Conservation (phyloP, 257 asterid genomes). For the Knoxia roxburghii region DNA sequence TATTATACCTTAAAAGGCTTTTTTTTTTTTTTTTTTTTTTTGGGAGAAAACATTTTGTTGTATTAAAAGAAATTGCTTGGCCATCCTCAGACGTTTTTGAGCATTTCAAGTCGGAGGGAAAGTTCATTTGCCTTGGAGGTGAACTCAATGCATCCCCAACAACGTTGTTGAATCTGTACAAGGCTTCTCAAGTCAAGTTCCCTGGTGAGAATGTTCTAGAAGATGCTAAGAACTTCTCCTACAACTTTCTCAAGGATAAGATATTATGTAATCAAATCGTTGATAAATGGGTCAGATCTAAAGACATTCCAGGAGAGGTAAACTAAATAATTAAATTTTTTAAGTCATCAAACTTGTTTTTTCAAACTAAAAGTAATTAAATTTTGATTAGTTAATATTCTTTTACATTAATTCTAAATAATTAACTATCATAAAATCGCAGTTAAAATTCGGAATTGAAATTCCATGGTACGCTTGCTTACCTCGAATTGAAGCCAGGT, state of each 20-base stretch:
- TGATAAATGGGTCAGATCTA: slow-evolving; percentile 44
- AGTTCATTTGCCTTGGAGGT: slow-evolving; percentile 36
- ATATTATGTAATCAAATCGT: slow-evolving; percentile 17
- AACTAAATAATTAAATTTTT: too few species aligned
- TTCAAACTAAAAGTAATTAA: too few species aligned
- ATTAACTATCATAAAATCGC: neutral
- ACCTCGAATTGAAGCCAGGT: slow-evolving; percentile 9
- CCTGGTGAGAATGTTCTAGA: slow-evolving; percentile 50
- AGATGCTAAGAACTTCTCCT: slow-evolving; percentile 33
- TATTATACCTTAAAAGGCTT: too few species aligned
- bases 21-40: too few species aligned
- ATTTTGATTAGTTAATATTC: too few species aligned
- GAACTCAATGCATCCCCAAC: slow-evolving; percentile 35
- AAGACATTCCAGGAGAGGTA: slow-evolving; percentile 43
- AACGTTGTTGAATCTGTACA: slow-evolving; percentile 33
- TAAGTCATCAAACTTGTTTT: too few species aligned
- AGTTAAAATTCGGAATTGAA: neutral
- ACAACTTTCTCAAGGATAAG: slow-evolving; percentile 19
- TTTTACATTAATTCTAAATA: too few species aligned
- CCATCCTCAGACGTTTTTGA: slow-evolving; percentile 29
- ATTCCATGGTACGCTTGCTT: slow-evolving; percentile 7
- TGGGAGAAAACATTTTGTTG: neutral
- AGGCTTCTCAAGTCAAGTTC: slow-evolving; percentile 37
- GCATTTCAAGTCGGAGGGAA: slow-evolving; percentile 33
- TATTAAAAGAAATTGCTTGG: too few species aligned